phyloP scores from a whole-genome alignment of 371 early-diverging fungal genomes.

The Saksenaea oblongispora region DNA sequence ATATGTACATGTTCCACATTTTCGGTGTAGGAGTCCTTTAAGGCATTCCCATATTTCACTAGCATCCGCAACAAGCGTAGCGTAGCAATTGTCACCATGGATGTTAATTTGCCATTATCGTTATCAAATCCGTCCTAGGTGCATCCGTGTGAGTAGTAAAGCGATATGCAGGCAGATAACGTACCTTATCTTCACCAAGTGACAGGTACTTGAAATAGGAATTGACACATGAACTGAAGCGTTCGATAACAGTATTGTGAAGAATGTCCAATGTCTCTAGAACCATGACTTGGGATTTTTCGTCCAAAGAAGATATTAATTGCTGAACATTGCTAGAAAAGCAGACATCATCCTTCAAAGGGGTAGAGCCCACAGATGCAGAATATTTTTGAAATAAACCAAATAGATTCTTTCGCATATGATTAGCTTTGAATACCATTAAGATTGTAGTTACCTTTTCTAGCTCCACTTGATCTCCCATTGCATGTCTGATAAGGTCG shows the following conservation, averaged over 20 bases:
- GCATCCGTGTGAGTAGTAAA: not conserved
- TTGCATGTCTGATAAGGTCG: not conserved
- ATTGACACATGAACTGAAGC: constrained; percentile 26
- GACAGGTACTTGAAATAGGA: constrained; percentile 42
- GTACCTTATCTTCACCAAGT: constrained; percentile 28
- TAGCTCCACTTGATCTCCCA: not conserved
- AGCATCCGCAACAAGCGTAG: constrained; percentile 68
- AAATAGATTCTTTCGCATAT: constrained; percentile 9
- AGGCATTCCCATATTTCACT: constrained; percentile 61
- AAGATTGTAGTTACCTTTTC: constrained; percentile 22
- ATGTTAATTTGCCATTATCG: constrained; percentile 19
- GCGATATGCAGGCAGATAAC: not conserved
- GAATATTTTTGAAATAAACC: constrained; percentile 18
- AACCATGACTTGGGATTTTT: constrained; percentile 8
- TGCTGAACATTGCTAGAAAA: constrained; percentile 17
- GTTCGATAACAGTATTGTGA: constrained; percentile 22
- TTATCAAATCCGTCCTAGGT: constrained; percentile 2
- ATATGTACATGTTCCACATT: constrained; percentile 49
- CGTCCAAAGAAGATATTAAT: constrained; percentile 11
- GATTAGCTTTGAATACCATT: not conserved
- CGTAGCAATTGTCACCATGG: constrained; percentile 59
- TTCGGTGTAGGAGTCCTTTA: constrained; percentile 41
- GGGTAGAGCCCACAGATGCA: not conserved
- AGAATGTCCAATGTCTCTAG: constrained; percentile 18
- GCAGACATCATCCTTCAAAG: not conserved